Conservation (phyloP, 345 rosid species). For the Isatis tinctoria region DNA sequence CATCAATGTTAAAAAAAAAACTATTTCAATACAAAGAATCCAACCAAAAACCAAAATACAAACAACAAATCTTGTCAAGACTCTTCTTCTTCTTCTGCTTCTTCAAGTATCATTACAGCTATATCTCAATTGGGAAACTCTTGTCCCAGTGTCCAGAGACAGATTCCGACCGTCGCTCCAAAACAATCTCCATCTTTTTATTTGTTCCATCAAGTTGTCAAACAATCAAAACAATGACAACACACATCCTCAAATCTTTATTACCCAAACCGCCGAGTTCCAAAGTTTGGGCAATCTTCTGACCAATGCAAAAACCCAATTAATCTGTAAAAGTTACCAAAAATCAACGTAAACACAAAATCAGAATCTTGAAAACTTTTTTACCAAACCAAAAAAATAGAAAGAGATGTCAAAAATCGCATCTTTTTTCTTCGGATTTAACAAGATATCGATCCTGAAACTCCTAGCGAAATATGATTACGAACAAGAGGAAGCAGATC, state of each 20-base stretch:
- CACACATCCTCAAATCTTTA: background rate
- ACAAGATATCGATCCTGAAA: background rate
- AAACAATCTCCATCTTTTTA: constrained; percentile 38
- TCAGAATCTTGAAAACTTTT: constrained; percentile 15
- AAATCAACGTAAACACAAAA: background rate
- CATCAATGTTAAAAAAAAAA: constrained; percentile 22
- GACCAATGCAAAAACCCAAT: background rate
- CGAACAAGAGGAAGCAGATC: constrained; percentile 21
- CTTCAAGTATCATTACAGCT: constrained; percentile 6
- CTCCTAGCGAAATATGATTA: background rate
- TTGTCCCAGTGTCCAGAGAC: constrained; percentile 33
- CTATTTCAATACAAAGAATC: constrained; percentile 26
- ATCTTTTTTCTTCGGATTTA: constrained; percentile 9
- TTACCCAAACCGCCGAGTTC: background rate
- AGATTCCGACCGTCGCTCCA: constrained; percentile 35
- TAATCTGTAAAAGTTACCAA: background rate
- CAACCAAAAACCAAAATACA: constrained; percentile 28
- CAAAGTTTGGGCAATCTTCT: background rate
- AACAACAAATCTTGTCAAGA: constrained; percentile 19
- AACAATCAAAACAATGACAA: constrained; percentile 25
- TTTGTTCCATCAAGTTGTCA: constrained; percentile 24
- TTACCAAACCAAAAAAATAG: background rate
- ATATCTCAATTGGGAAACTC: constrained; percentile 18
- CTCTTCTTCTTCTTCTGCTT: background rate
- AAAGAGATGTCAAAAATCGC: constrained; percentile 6